phyloP scores from a whole-genome alignment of 495 filamentous ascomycete species.

The Penicillium atrosanguineum region DNA sequence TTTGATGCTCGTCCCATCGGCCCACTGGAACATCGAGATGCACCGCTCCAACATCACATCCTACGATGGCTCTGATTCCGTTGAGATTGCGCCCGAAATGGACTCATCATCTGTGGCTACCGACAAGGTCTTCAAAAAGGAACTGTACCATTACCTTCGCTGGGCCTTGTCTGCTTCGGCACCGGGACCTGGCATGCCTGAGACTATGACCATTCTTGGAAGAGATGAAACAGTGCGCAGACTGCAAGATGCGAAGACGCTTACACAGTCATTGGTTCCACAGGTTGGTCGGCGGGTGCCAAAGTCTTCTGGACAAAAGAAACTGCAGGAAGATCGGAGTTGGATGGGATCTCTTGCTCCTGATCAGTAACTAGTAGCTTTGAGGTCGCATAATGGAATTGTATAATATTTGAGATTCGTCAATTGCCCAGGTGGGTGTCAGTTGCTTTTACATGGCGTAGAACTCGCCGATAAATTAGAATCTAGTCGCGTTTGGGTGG shows the following conservation, averaged over 20 bases:
- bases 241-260: slow-evolving; percentile 45
- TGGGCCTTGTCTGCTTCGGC: slow-evolving; percentile 61
- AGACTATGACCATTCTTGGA: slow-evolving; percentile 63
- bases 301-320: slow-evolving; percentile 10
- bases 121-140: slow-evolving; percentile 41
- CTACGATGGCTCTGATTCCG: slow-evolving; percentile 32
- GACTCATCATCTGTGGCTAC: slow-evolving; percentile 10
- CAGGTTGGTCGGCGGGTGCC: slow-evolving; percentile 18
- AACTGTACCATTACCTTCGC: slow-evolving; percentile 57
- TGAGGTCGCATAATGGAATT: no score
- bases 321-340: slow-evolving; percentile 25
- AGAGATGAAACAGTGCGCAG: slow-evolving; percentile 56
- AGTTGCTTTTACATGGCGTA: background rate
- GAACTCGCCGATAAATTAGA: background rate
- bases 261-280: slow-evolving; percentile 26
- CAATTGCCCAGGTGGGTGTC: background rate
- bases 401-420: background rate
- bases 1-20: slow-evolving; percentile 36
- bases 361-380: background rate
- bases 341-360: slow-evolving; percentile 45
- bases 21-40: slow-evolving; percentile 37
- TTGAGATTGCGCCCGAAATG: slow-evolving; percentile 8
- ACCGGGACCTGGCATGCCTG: slow-evolving; percentile 56
- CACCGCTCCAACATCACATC: slow-evolving; percentile 39
- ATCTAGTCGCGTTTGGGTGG: background rate